Percentiles rank a stretch among this genome's conserved stretches.
Conservation (phyloP, 108 stramenopile genomes). For the Phaeodactylum tricornutum region DNA sequence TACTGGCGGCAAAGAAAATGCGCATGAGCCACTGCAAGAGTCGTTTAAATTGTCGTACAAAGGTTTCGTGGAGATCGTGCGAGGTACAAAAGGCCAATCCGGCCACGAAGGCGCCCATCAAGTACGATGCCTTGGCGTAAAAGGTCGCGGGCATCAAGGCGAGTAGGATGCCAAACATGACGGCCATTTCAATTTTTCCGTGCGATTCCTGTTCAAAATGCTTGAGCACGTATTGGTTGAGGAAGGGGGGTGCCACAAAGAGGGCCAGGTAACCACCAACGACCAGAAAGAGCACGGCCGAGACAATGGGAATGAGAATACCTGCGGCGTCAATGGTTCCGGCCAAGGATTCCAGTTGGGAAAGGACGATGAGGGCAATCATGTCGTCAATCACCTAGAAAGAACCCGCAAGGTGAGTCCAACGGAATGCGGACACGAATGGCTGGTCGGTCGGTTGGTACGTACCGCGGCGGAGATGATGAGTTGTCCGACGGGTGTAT, state of each 20-base stretch:
- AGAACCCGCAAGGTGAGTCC: too few species aligned
- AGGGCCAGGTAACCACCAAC: slow-evolving; percentile 66
- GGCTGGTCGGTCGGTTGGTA: too few species aligned
- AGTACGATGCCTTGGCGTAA: slow-evolving; percentile 42
- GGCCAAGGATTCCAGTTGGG: slow-evolving; percentile 45
- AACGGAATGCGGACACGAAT: too few species aligned
- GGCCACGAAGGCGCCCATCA: slow-evolving; percentile 56
- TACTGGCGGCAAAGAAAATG: slow-evolving; percentile 70
- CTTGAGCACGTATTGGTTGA: slow-evolving; percentile 27
- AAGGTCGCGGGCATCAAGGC: slow-evolving; percentile 48
- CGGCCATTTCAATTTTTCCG: slow-evolving; percentile 38
- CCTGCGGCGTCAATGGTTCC: slow-evolving; percentile 36
- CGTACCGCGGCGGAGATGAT: slow-evolving; percentile 76
- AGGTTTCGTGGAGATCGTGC: slow-evolving; percentile 44
- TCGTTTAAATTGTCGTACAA: slow-evolving; percentile 71
- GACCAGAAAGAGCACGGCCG: slow-evolving; percentile 48
- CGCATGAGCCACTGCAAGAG: slow-evolving; percentile 76
- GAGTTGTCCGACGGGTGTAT: slow-evolving; percentile 77
- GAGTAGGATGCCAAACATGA: slow-evolving; percentile 41
- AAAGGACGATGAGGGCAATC: slow-evolving; percentile 72
- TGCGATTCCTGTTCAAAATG: slow-evolving; percentile 16
- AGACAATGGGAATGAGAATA: slow-evolving; percentile 56
- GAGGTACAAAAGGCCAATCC: slow-evolving; percentile 66
- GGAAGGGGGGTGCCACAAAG: slow-evolving; percentile 35
- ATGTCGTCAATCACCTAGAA: slow-evolving; percentile 80